These are phyloP conservation scores for Melanogaster broomeanus DNA, from an alignment of 768 basidiomycete species.

Conservation along the genomic window DNA sequence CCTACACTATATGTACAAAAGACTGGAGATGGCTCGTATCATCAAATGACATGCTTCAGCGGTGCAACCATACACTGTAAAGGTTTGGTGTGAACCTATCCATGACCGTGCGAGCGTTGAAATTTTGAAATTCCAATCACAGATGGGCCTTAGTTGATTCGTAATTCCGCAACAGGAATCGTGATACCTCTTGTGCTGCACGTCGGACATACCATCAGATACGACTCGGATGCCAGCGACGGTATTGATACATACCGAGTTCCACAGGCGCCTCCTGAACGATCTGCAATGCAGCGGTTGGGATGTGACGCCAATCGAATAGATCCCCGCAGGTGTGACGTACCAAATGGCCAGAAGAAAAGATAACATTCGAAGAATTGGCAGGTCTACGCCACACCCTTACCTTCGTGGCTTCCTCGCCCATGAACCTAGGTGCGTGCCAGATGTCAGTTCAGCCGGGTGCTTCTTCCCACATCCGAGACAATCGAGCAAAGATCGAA, in stretches of 20 bases:
- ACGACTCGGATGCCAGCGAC: background rate
- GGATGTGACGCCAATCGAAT: no score
- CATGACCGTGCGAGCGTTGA: background rate
- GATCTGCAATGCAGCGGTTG: conserved; percentile 14
- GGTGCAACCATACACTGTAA: no score
- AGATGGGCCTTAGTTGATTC: conserved; percentile 8
- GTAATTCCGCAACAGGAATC: conserved; percentile 18
- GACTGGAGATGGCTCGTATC: no score
- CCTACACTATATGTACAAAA: no score
- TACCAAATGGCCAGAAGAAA: conserved; percentile 32
- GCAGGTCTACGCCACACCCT: conserved; percentile 33
- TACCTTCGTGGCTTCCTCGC: conserved; percentile 9
- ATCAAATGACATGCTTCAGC: no score
- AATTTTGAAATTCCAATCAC: conserved; percentile 2
- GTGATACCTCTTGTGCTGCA: conserved; percentile 27
- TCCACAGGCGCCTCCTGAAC: conserved; percentile 30
- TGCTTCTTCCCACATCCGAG: no score
- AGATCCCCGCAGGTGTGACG: conserved; percentile 4
- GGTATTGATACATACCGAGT: conserved; percentile 21
- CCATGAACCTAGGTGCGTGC: conserved; percentile 12
- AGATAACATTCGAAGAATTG: conserved; percentile 30
- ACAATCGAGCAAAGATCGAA: background rate
- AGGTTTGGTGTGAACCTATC: background rate
- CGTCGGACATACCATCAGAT: background rate
- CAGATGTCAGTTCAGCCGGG: background rate